Evolutionary conservation across 192 early-diverging fungal species (phyloP).

Genomic region (Thamnidium elegans): DNA sequence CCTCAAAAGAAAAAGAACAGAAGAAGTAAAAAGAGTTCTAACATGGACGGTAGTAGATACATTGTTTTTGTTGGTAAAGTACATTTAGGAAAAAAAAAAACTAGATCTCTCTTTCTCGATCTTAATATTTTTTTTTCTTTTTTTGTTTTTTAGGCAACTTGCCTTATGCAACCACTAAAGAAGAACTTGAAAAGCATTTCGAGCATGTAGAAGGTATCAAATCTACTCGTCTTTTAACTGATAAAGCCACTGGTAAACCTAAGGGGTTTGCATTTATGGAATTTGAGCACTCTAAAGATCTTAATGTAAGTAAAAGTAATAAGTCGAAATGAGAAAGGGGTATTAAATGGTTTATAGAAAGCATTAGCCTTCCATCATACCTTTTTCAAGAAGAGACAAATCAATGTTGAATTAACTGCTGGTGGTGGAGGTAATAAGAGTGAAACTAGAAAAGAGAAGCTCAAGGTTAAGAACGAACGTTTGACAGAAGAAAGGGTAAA

Average conservation of each 20-base stretch:
- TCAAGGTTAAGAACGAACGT: slow-evolving; percentile 48
- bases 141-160: slow-evolving; percentile 50
- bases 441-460: slow-evolving; percentile 44
- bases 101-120: background rate
- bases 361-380: slow-evolving; percentile 64
- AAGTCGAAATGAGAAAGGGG: background rate
- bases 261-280: slow-evolving; percentile 76
- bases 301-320: slow-evolving; percentile 42
- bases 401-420: slow-evolving; percentile 73
- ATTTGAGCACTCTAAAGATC: slow-evolving; percentile 48
- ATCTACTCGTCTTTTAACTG: slow-evolving; percentile 63
- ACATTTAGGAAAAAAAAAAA: background rate
- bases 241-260: slow-evolving; percentile 66
- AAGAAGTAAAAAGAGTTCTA: slow-evolving; percentile 32
- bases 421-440: slow-evolving; percentile 70
- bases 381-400: slow-evolving; percentile 57
- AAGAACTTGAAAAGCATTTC: slow-evolving; percentile 59
- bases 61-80: slow-evolving; percentile 58
- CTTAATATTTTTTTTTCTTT: no score
- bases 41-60: slow-evolving; percentile 35
- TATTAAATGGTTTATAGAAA: slow-evolving; percentile 34
- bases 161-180: slow-evolving; percentile 60
- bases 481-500: slow-evolving; percentile 55
- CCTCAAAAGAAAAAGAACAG: slow-evolving; percentile 19
- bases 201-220: slow-evolving; percentile 52